Evolutionary conservation across 345 rosid genomes (phyloP).

Genomic region (Cardiospermum halicacabum): DNA sequence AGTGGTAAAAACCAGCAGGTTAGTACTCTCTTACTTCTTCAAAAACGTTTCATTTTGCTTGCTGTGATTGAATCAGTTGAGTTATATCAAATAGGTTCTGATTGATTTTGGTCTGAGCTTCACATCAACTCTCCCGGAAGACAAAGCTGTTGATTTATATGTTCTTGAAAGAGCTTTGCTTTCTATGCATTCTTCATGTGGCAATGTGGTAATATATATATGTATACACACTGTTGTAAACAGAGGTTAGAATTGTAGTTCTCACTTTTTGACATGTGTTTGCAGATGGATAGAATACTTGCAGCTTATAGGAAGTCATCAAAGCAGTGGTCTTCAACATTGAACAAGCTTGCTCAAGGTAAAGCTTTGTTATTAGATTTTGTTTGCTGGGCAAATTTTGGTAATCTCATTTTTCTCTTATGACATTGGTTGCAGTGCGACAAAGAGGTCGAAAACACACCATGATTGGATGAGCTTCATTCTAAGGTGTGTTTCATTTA

Average conservation of each 20-base stretch:
- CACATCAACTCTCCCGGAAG: constrained; percentile 92
- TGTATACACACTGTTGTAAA: too few species aligned
- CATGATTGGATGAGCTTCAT: constrained; percentile 73
- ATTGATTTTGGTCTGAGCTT: constrained; percentile 98
- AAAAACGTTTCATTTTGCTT: neutral
- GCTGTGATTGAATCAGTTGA: too few species aligned
- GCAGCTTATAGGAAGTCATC: constrained; percentile 85
- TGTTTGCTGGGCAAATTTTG: neutral
- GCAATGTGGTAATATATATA: constrained; percentile 98
- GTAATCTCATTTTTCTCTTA: constrained; percentile 11
- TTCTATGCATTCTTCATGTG: constrained; percentile 94
- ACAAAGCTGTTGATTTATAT: constrained; percentile 93
- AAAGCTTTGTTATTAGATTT: neutral
- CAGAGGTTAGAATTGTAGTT: neutral
- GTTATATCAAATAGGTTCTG: constrained; percentile 48
- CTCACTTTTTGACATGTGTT: constrained; percentile 2
- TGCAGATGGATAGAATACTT: constrained; percentile 79
- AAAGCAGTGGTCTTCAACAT: constrained; percentile 89
- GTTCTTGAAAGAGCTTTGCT: constrained; percentile 93
- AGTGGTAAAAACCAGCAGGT: constrained; percentile 66
- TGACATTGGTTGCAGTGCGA: constrained; percentile 44
- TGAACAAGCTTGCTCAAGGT: constrained; percentile 98
- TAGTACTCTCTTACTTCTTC: constrained; percentile 13
- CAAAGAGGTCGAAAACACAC: constrained; percentile 92
- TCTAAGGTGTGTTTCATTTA: too few species aligned